These are phyloP conservation scores for Smallanthus sonchifolius DNA, from an alignment of 129 eudicot genomes.

Conservation along the genomic window DNA sequence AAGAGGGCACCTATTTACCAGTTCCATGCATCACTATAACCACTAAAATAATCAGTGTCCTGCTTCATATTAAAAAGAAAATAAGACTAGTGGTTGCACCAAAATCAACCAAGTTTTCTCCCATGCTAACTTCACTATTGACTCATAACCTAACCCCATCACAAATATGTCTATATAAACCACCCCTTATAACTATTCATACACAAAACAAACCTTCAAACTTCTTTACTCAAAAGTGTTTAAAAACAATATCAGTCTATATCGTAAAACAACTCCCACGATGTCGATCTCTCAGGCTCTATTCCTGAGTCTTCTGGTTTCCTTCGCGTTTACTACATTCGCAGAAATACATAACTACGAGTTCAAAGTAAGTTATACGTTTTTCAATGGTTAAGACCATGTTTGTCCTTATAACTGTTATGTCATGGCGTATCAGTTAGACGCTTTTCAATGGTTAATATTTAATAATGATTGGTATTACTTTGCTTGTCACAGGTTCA, in stretches of 20 bases:
- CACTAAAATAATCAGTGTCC: constrained; percentile 19
- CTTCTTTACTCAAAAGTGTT: constrained; percentile 13
- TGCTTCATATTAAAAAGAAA: constrained; percentile 11
- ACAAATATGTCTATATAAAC: constrained; percentile 26
- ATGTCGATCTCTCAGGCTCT: constrained; percentile 25
- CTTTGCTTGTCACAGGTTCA: constrained; percentile 49
- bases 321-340: constrained; percentile 33
- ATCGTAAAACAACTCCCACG: background rate
- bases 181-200: constrained; percentile 8
- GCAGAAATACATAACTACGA: constrained; percentile 49
- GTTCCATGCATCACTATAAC: constrained; percentile 18
- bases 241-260: background rate
- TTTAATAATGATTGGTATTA: background rate
- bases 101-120: constrained; percentile 27
- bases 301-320: constrained; percentile 20
- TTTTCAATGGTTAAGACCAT: background rate
- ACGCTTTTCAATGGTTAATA: background rate
- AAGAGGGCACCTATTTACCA: background rate
- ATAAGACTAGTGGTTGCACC: constrained; percentile 38
- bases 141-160: constrained; percentile 37
- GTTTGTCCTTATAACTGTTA: background rate
- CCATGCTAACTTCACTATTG: constrained; percentile 35
- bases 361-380: constrained; percentile 34
- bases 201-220: constrained; percentile 26
- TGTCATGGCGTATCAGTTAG: background rate